Base-by-base conservation (phyloP, 768 basidiomycete genomes). In the Naganishia vaughanmartiniae region DNA sequence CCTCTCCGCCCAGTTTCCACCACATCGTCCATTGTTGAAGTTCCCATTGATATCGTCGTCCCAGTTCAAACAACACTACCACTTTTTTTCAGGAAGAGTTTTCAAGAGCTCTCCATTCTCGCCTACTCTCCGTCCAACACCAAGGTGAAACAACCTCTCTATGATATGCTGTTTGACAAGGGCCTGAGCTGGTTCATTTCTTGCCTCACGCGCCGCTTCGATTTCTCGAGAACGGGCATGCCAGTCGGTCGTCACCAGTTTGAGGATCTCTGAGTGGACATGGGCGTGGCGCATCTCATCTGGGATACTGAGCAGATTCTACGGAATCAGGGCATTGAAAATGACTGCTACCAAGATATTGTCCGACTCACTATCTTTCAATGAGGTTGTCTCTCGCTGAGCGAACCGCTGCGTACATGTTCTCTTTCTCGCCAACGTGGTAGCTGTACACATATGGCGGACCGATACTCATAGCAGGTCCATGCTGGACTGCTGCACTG, bases 401-500 rank as follows among this genome's bases (percentile, higher is more conserved):
- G 17, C 72, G 69, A 21, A 81, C 54, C 21, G 70, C 73, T 31
- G 74, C 73, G 17, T 72, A 46, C 24, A 79, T 55, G n/a, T 72
- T 57, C 6, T 73, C 76, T 33, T 73, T 75, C 55, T 81, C 76
- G 7, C 73, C 24, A 0, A 56, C 14, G 28, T 72, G 70, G 57
- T 81, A 81, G 4, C 69, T 67, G 72, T 81, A 81, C 34, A 79
- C 80, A 60, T 77, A 81, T n/a, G 80, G 80, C 26, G 74, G 70
- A 15, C 78, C 78, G 17, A 81, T 66, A 0, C 58, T 54, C n/a
- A 73, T 63, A 1, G 77, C 80, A 26, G 80, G 80, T 28, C 80
- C 78, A 66, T 79, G 80, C 51, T 81, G 80, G 17, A 56, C 65
- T 7, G 54, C 54, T 7, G 30, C 55, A 7, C 76, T 75, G 36